Conservation (phyloP, 305 asterid genomes). For the Fraxinus platypoda region DNA sequence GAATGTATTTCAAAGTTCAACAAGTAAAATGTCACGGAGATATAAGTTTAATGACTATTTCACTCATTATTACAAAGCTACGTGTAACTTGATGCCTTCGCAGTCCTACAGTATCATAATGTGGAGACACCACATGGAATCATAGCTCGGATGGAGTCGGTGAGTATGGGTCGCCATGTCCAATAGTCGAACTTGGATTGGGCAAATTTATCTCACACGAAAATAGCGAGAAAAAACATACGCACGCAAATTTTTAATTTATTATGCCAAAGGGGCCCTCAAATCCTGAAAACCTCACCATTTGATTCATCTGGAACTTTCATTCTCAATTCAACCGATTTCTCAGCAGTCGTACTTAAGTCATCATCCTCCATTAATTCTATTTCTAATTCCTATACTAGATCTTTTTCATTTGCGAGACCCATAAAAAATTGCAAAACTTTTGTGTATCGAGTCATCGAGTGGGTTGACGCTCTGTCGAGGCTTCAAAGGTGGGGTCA, state of each 20-base stretch:
- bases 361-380: too few relatives aligned
- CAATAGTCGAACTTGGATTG: not conserved
- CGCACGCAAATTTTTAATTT: not conserved
- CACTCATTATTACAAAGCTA: too few relatives aligned
- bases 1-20: too few relatives aligned
- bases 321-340: slow-evolving; percentile 25
- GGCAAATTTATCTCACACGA: not conserved
- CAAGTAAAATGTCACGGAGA: too few relatives aligned
- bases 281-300: slow-evolving; percentile 51
- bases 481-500: too few relatives aligned
- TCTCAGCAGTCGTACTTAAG: slow-evolving; percentile 21
- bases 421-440: too few relatives aligned
- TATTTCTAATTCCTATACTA: too few relatives aligned
- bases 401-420: too few relatives aligned
- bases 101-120: not conserved
- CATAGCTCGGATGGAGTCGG: not conserved
- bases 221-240: too few relatives aligned
- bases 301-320: slow-evolving; percentile 44
- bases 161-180: not conserved
- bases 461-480: too few relatives aligned
- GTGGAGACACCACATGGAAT: not conserved
- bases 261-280: slow-evolving; percentile 45
- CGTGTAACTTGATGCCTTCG: not conserved
- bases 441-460: too few relatives aligned
- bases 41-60: too few relatives aligned